Base-by-base conservation (phyloP, 78 protist species). In the Polysphondylium violaceum region DNA sequence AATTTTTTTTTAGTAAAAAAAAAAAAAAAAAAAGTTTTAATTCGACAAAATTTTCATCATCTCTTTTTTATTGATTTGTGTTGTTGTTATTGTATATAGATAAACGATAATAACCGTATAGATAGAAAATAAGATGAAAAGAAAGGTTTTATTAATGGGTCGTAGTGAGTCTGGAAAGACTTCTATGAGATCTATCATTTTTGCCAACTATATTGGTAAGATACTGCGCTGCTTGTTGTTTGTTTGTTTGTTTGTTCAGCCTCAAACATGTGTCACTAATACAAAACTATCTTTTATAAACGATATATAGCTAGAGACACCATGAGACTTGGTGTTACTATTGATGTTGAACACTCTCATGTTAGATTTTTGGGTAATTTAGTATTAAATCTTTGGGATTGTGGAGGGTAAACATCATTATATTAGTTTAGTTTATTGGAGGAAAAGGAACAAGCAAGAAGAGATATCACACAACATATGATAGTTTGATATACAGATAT, bases 361-460 rank as follows among this genome's bases (percentile, higher is more conserved):
- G 99, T 98, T 3, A 94, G 96, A 19, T 98, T 98, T 86, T 92
- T 98, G 25, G 99, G 99, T 36, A 98, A 98, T 78, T 95, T 98
- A 17, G 96, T 92, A 12, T 97, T 98, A 41, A 98, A 97, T 78
- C 96, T 98, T 21, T 98, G 99, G 99, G 99, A 98, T 75, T 98
- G 99, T 65, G 99, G 99, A 14, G 99, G n/a, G n/a, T n/a, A n/a
- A n/a, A n/a, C 98, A 79, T 75, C 27, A 17, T 14, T 1, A 2
- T 65, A 11, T 33, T 25, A 21, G 23, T 75, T 23, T 31, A 16
- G n/a, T 55, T 31, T 29, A 31, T 68, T 74, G 51, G 4, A 64
- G 31, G 65, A n/a, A 7, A 68, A 7, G 8, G 44, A 31, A 55
- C 40, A 55, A 21, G 21, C 21, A 55, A 55, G 21, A 55, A 21